phyloP scores from a whole-genome alignment of 805 yeast species.

The Saccharomyces paradoxus region DNA sequence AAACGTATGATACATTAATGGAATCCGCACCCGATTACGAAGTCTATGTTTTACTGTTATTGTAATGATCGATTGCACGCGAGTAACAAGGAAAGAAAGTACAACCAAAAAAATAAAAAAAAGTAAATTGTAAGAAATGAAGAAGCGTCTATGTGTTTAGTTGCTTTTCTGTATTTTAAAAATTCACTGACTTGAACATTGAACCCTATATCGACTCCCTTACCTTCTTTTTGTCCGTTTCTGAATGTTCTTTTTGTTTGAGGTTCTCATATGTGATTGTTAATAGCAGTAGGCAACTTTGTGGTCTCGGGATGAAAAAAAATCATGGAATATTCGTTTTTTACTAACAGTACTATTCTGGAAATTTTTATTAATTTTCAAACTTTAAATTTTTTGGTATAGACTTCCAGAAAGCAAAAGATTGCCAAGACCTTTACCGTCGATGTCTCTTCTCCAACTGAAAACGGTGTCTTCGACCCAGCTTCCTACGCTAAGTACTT shows the following conservation, averaged over 20 bases:
- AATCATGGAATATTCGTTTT: background rate
- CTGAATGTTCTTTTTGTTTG: background rate
- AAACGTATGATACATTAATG: conserved; percentile 55
- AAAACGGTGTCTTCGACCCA: conserved; percentile 95
- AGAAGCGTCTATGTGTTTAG: conserved; percentile 2
- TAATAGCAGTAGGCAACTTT: conserved; percentile 33
- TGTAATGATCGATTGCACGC: background rate
- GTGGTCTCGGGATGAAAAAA: conserved; percentile 8
- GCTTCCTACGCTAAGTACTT: conserved; percentile 96
- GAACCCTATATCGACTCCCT: conserved; percentile 26
- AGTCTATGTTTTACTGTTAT: conserved; percentile 2
- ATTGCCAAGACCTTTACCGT: conserved; percentile 85
- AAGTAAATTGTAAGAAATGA: background rate
- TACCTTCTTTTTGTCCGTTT: conserved; percentile 16
- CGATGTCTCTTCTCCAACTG: conserved; percentile 95
- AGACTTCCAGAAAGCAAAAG: conserved; percentile 80
- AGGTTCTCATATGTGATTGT: conserved; percentile 26
- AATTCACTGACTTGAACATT: conserved; percentile 11
- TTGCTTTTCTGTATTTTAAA: conserved; percentile 22
- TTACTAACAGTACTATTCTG: conserved; percentile 9
- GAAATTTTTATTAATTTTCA: conserved; percentile 28
- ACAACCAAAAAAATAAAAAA: background rate
- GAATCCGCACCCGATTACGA: conserved; percentile 7
- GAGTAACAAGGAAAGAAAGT: background rate
- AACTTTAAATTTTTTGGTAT: conserved; percentile 17